Evolutionary conservation across 108 stramenopile species (phyloP).

Genomic region (Parmales sp.): DNA sequence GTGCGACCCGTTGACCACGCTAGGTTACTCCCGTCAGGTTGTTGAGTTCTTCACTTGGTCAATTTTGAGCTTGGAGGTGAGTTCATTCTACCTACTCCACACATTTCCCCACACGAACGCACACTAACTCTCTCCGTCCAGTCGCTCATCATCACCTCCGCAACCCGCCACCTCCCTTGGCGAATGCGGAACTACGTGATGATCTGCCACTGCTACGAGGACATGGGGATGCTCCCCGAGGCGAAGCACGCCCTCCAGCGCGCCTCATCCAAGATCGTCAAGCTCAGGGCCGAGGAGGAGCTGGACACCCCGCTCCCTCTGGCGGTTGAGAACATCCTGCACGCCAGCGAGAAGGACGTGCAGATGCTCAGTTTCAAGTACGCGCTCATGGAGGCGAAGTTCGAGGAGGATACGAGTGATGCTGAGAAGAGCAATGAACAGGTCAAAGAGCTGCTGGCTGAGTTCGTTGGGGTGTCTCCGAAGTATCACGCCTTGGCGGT

Average conservation of each 20-base stretch:
- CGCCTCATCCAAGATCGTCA: neutral
- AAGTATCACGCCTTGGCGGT: neutral
- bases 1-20: neutral
- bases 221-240: neutral
- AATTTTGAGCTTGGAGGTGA: neutral
- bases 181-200: neutral
- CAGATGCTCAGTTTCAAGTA: neutral
- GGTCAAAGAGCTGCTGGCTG: neutral
- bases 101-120: too few species aligned
- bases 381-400: neutral
- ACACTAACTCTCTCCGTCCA: too few species aligned
- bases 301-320: neutral
- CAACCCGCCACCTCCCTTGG: neutral
- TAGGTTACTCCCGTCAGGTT: neutral
- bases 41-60: conserved; percentile 3
- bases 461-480: neutral
- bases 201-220: neutral
- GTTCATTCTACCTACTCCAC: too few species aligned
- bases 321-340: neutral
- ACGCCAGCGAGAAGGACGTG: neutral
- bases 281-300: neutral
- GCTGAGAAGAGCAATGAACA: neutral
- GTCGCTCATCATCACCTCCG: neutral
- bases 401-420: neutral
- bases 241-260: neutral